Evolutionary conservation across 345 rosid species (phyloP), one percentile per base, ranked within the genome.

Genomic region (Gossypium australe): DNA sequence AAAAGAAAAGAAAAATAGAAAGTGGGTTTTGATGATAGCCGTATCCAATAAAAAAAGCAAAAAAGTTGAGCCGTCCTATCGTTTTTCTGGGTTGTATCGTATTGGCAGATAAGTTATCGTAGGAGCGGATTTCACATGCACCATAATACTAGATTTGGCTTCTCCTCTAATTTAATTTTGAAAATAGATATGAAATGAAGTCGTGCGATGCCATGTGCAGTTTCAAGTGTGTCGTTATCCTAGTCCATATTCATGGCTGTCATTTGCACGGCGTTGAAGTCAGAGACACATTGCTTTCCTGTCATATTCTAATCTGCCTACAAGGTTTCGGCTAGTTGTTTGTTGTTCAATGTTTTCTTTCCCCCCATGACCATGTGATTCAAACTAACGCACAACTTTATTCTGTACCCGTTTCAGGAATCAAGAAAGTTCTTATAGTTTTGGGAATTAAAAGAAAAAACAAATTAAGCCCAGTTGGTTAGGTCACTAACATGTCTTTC

Each of bases 171-270:
- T 34, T 3, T 34, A 34, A 34, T 34, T 34, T 34, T 34, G 41
- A 34, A 34, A 45, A 10, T 11, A 47, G 11, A 47, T 24, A 11
- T 24, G 27, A 25, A 24, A 59, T 3, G 9, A 1, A 51, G 18
- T 7, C 65, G 11, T 59, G 38, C 14, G 17, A 61, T 14, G 65
- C 44, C 65, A 27, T 61, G 66, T 29, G 67, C 67, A 13, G 67
- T 14, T 29, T 61, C 3, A 66, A 11, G n/a, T 3, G 5, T 29
- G 34, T 4, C 6, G 6, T 34, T 34, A 34, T 34, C 38, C 6
- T 34, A 34, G 1, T 66, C 70, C 70, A 66, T 20, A 43, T 66
- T 45, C 71, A 22, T 67, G 70, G 38, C 55, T 45, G 71, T 67
- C 71, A 67, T 47, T 22, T 45, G 71, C 55, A 12, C 4, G 47